Base-by-base conservation (phyloP, 176 grass and related monocot species). In the Phyllostachys edulis region DNA sequence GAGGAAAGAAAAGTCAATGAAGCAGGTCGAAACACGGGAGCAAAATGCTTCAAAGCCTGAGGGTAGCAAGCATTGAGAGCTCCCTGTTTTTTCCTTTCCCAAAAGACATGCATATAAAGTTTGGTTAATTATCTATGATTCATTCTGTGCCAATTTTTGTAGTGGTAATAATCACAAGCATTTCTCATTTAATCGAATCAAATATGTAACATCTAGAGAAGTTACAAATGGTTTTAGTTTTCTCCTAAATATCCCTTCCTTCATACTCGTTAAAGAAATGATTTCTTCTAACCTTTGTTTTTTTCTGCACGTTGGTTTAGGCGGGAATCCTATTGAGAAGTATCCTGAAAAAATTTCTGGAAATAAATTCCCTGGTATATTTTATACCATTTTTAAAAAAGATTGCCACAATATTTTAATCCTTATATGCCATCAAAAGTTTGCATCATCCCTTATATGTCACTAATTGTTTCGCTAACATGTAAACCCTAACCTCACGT, bases 1-100 rank as follows among this genome's bases (percentile, higher is more conserved):
- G 87, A 82, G 47, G 40, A 92, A 89, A 82, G 91, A 85, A 8
- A 91, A 87, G 79, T 42, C 71, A 42, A 87, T 89, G 50, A 89
- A 89, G 84, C 89, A 88, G 71, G 90, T 99, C 0, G 71, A 96
- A 87, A 81, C 52, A 26, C 91, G 90, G 93, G 78, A 89, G 80
- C 65, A 89, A 80, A 91, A 82, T 42, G 85, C 90, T 84, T 77
- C 73, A 32, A 65, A 66, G 65, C 80, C 39, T 0, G 41, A 79
- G 8, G 83, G 52, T 81, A 91, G 73, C 23, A 89, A 88, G 61
- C 67, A 51, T 23, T 84, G 67, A 88, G 76, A 73, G n/a, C 75
- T 55, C 26, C 44, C 54, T 73, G 36, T 38, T 75, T 75, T 80
- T 61, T 52, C 18, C 42, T 39, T 85, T 37, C 51, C 40, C 23